Conservation (phyloP, 2,329 filamentous ascomycete species). For the Fusarium chaquense region DNA sequence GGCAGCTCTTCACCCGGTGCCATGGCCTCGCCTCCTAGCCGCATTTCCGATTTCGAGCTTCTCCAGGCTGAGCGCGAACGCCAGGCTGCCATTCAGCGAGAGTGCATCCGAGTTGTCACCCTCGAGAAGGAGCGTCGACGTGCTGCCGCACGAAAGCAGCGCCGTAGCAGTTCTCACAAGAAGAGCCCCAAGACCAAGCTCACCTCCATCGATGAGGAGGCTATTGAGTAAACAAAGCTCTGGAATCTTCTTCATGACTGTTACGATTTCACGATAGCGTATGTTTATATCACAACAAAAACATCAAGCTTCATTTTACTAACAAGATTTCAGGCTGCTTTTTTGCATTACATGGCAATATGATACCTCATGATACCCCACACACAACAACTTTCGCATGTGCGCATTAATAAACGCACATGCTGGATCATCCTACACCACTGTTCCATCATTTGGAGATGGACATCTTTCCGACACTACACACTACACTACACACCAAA, state of each 20-base stretch:
- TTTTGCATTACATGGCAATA: slow-evolving; percentile 43
- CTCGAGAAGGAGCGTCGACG: slow-evolving; percentile 68
- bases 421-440: slow-evolving; percentile 37
- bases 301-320: slow-evolving; percentile 20
- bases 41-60: slow-evolving; percentile 61
- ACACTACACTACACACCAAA: slow-evolving; percentile 16
- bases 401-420: slow-evolving; percentile 41
- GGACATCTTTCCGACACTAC: slow-evolving; percentile 16
- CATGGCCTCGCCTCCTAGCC: slow-evolving; percentile 52
- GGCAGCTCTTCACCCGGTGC: slow-evolving; percentile 55
- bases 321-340: slow-evolving; percentile 43
- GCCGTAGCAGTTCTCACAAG: slow-evolving; percentile 54
- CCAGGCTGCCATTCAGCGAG: slow-evolving; percentile 61
- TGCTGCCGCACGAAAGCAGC: slow-evolving; percentile 54
- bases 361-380: slow-evolving; percentile 48
- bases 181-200: slow-evolving; percentile 66
- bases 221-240: slow-evolving; percentile 57
- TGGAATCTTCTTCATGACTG: slow-evolving; percentile 45
- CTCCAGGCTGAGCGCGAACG: slow-evolving; percentile 64
- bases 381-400: slow-evolving; percentile 37
- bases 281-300: slow-evolving; percentile 7
- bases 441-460: slow-evolving; percentile 34
- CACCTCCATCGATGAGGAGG: slow-evolving; percentile 57
- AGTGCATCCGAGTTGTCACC: slow-evolving; percentile 63
- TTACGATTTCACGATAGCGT: slow-evolving; percentile 48